phyloP scores from a whole-genome alignment of 345 rosid genomes.

The Trapa incisa region DNA sequence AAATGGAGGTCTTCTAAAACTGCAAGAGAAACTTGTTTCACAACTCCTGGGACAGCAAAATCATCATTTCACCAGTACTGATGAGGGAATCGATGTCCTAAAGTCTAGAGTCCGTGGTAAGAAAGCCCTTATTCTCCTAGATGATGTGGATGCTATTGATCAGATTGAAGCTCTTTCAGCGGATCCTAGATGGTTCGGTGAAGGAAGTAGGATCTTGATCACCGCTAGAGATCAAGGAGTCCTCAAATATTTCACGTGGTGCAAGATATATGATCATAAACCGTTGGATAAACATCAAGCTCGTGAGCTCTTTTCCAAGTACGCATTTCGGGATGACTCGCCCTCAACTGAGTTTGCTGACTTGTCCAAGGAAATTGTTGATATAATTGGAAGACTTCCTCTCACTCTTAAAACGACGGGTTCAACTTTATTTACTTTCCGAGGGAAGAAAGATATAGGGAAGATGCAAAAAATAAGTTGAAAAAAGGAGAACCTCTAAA shows the following conservation, averaged over 20 bases:
- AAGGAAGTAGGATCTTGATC: constrained; percentile 7
- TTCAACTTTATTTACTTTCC: background rate
- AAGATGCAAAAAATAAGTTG: background rate
- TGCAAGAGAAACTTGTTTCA: background rate
- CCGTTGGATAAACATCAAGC: background rate
- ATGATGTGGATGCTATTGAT: constrained; percentile 7
- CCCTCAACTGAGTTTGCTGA: background rate
- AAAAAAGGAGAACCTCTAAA: background rate
- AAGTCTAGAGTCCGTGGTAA: background rate
- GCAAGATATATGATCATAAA: background rate
- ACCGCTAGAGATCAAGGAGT: constrained; percentile 1
- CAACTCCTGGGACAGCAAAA: background rate
- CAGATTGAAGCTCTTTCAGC: constrained; percentile 4
- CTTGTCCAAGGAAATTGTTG: background rate
- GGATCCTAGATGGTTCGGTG: constrained; percentile 3
- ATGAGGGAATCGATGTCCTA: background rate
- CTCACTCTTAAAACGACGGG: constrained; percentile 5
- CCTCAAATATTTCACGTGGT: background rate
- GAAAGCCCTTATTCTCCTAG: constrained; percentile 7
- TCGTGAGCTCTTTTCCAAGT: constrained; percentile 1
- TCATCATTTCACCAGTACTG: background rate
- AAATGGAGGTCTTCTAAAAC: background rate
- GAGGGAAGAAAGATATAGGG: background rate
- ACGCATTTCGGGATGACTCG: constrained; percentile 1
- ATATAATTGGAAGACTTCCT: constrained; percentile 3